A percentile compares a stretch with the other conserved stretches of the same genome.
These are phyloP conservation scores for Crithidia bombi DNA, from an alignment of 208 protist genomes.

Conservation along the genomic window DNA sequence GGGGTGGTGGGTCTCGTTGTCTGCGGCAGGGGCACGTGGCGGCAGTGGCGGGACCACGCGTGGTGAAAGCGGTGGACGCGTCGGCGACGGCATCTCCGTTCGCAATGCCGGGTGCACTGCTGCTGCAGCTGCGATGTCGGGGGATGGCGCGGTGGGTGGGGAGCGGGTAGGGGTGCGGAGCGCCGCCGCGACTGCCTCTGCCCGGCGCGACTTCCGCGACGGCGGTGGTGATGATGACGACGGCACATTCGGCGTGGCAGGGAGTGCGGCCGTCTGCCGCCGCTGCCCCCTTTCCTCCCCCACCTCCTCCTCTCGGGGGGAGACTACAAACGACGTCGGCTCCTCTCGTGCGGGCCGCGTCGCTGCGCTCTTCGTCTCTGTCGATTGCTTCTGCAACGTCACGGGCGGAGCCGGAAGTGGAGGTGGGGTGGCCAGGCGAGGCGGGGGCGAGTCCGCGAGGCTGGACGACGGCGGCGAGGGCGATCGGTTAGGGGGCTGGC, in stretches of 20 bases:
- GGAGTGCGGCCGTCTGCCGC: neutral
- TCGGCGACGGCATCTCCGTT: slow-evolving; percentile 5
- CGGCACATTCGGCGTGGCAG: neutral
- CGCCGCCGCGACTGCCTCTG: neutral
- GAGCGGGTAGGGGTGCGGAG: slow-evolving; percentile 2
- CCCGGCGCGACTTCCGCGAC: neutral
- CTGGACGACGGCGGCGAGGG: slow-evolving; percentile 1
- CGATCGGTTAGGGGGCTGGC: neutral
- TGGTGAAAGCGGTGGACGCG: neutral
- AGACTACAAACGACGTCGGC: neutral
- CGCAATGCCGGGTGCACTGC: neutral
- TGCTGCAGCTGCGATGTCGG: neutral
- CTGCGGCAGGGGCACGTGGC: neutral
- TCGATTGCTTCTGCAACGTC: neutral
- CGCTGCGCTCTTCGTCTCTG: neutral
- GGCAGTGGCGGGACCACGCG: neutral
- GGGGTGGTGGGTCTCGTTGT: neutral
- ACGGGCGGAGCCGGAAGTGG: neutral
- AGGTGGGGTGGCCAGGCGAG: neutral
- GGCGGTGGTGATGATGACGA: neutral
- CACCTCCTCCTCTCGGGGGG: neutral
- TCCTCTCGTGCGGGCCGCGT: neutral
- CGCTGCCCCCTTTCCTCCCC: neutral
- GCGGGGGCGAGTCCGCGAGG: neutral
- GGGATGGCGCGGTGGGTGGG: neutral